Evolutionary conservation across 2,329 filamentous ascomycete genomes (phyloP).

Genomic region (Aspergillus flavus): DNA sequence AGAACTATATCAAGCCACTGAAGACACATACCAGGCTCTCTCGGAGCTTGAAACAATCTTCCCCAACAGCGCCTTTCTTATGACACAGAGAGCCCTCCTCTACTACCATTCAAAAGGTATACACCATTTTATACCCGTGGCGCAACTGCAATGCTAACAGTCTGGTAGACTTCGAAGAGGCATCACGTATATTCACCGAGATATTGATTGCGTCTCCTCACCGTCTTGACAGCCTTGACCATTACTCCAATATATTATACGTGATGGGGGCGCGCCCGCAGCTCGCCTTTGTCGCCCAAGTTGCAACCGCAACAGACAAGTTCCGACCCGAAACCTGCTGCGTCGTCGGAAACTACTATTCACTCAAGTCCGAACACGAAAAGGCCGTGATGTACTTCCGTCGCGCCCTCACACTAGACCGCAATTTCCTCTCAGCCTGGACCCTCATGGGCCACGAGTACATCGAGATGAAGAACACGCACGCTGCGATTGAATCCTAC

Average conservation of each 20-base stretch:
- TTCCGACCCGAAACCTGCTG: constrained; percentile 97
- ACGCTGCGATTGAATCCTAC: constrained; percentile 96
- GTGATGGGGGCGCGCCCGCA: constrained; percentile 87
- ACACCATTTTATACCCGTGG: not conserved
- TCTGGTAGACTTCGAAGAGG: constrained; percentile 61
- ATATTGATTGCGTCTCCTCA: constrained; percentile 67
- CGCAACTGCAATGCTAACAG: constrained; percentile 15
- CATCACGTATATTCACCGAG: constrained; percentile 66
- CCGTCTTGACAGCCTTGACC: constrained; percentile 85
- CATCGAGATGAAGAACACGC: constrained; percentile 97
- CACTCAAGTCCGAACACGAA: constrained; percentile 88
- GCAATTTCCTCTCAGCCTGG: constrained; percentile 91
- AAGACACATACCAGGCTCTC: constrained; percentile 72
- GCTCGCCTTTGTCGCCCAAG: constrained; percentile 86
- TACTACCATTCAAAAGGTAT: constrained; percentile 80
- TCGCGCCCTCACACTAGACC: constrained; percentile 84
- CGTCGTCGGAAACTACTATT: constrained; percentile 97
- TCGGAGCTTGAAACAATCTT: constrained; percentile 82
- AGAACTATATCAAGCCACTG: constrained; percentile 84
- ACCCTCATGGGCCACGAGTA: constrained; percentile 99
- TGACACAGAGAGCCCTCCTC: constrained; percentile 84
- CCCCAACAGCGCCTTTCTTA: constrained; percentile 82
- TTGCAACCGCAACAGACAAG: constrained; percentile 89
- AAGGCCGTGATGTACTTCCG: constrained; percentile 99
- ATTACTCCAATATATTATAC: constrained; percentile 97